Percentiles rank a stretch among this genome's conserved stretches.
phyloP scores from a whole-genome alignment of 208 protist genomes.

The Polymyxa betae region DNA sequence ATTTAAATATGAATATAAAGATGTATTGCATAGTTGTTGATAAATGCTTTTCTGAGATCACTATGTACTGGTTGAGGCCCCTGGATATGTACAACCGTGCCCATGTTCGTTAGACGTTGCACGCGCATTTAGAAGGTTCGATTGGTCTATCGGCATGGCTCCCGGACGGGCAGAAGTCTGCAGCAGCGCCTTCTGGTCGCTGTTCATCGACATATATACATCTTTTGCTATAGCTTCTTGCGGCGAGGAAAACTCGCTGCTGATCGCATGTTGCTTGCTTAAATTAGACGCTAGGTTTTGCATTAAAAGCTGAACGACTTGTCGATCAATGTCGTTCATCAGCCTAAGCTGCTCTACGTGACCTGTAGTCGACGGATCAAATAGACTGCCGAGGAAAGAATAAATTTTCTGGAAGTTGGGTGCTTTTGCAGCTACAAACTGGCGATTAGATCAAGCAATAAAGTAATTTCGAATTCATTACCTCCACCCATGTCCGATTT shows the following conservation, averaged over 20 bases:
- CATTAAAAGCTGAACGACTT: conserved; percentile 60
- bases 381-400: conserved; percentile 58
- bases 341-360: conserved; percentile 53
- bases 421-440: not conserved
- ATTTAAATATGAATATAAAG: not conserved
- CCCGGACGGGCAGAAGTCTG: not conserved
- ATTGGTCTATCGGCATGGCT: not conserved
- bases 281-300: conserved; percentile 56
- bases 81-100: not conserved
- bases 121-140: not conserved
- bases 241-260: not conserved
- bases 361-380: conserved; percentile 58
- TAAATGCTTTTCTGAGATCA: too few relatives aligned
- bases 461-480: not conserved
- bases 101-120: not conserved
- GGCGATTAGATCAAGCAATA: not conserved
- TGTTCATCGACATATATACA: not conserved
- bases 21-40: too few relatives aligned
- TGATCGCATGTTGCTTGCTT: conserved; percentile 38
- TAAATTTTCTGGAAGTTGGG: conserved; percentile 55
- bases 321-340: conserved; percentile 52
- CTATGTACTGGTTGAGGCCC: not conserved
- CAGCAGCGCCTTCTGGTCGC: not conserved
- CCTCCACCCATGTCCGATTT: conserved; percentile 1
- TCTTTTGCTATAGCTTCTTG: not conserved